Conservation (phyloP, 148 eudicot species). For the Heliamphora exappendiculata region DNA sequence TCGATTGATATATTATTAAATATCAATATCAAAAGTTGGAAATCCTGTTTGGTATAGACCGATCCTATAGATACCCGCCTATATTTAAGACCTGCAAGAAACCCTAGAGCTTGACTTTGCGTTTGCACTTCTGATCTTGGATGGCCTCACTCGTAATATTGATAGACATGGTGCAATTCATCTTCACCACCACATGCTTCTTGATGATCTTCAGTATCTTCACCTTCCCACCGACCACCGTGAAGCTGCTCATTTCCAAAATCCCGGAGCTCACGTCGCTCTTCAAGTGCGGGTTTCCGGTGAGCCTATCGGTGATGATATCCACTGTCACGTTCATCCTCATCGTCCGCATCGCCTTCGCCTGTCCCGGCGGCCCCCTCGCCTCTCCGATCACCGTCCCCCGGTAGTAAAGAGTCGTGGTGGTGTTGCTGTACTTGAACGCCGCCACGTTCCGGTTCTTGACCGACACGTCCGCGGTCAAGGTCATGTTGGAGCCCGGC, state of each 20-base stretch:
- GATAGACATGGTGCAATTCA: conserved; percentile 32
- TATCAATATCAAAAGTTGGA: too few relatives aligned
- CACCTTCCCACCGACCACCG: conserved; percentile 31
- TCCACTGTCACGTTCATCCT: conserved; percentile 31
- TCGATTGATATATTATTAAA: too few relatives aligned
- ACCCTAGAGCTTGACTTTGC: conserved; percentile 31
- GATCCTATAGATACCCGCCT: too few relatives aligned
- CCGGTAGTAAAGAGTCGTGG: conserved; percentile 22
- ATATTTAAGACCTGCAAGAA: background rate
- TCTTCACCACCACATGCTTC: conserved; percentile 32
- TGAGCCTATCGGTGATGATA: conserved; percentile 13
- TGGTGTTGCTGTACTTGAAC: conserved; percentile 36
- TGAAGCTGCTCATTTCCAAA: conserved; percentile 22
- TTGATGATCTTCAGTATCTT: conserved; percentile 23
- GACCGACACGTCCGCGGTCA: conserved; percentile 34
- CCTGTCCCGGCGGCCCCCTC: conserved; percentile 26
- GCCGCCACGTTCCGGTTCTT: conserved; percentile 36
- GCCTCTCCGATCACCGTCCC: conserved; percentile 28
- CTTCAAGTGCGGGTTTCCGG: conserved; percentile 10
- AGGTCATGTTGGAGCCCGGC: conserved; percentile 30
- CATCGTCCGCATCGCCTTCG: conserved; percentile 28
- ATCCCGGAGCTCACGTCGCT: conserved; percentile 16
- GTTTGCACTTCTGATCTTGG: conserved; percentile 27
- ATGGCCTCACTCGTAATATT: conserved; percentile 20
- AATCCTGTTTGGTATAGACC: too few relatives aligned